Conservation (phyloP, 441 rosid species). For the Euphorbia neoarborescens region DNA sequence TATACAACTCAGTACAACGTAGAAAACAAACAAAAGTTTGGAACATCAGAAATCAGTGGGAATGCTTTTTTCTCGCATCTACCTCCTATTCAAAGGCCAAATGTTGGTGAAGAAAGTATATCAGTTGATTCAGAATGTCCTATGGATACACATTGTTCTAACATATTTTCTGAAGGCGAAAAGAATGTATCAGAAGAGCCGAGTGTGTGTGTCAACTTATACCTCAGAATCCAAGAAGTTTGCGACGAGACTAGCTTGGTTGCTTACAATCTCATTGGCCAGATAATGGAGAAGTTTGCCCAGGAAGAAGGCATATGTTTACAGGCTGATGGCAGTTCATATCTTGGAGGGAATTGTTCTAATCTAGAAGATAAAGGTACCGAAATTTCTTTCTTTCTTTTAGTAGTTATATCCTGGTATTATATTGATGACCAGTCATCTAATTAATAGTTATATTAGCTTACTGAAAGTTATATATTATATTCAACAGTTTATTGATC, state of each 20-base stretch:
- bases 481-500: not conserved
- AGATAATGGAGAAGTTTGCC: slow-evolving; percentile 46
- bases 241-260: slow-evolving; percentile 63
- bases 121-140: slow-evolving; percentile 25
- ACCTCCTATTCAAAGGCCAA: slow-evolving; percentile 14
- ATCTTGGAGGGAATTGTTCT: slow-evolving; percentile 41
- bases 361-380: slow-evolving; percentile 43
- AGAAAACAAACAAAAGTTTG: slow-evolving; percentile 17
- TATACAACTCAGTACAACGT: slow-evolving; percentile 17
- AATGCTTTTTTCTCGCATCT: slow-evolving; percentile 4
- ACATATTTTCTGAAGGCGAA: slow-evolving; percentile 22
- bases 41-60: slow-evolving; percentile 16
- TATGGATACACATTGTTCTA: slow-evolving; percentile 18
- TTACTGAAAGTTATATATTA: not conserved
- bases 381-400: not conserved
- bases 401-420: not conserved
- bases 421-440: not conserved
- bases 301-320: slow-evolving; percentile 37
- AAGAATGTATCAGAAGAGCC: slow-evolving; percentile 21
- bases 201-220: slow-evolving; percentile 32
- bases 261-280: slow-evolving; percentile 60
- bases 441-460: not conserved
- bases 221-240: slow-evolving; percentile 61
- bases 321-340: slow-evolving; percentile 28
- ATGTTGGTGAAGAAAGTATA: slow-evolving; percentile 19